Percentiles rank a stretch among this genome's conserved stretches.
phyloP scores from a whole-genome alignment of 1,139 yeast species.

The Pichia sorboxylosa region DNA sequence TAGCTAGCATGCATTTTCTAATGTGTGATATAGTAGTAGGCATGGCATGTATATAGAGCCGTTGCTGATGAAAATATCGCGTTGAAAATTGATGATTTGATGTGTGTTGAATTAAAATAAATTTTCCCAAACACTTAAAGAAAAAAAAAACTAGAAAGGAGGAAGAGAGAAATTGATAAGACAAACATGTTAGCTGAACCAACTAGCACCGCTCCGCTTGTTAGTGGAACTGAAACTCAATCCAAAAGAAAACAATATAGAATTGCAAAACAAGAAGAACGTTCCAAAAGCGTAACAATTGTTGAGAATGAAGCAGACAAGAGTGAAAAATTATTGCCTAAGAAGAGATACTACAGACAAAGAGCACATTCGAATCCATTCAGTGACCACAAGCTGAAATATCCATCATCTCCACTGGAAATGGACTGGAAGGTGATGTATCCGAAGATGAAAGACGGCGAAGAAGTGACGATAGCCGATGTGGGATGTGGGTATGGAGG shows the following conservation, averaged over 20 bases:
- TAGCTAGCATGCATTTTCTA: too few species aligned
- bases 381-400: slow-evolving; percentile 85
- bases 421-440: slow-evolving; percentile 83
- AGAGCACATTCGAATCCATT: slow-evolving; percentile 97
- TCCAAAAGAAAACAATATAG: slow-evolving; percentile 23
- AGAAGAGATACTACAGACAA: slow-evolving; percentile 86
- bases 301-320: slow-evolving; percentile 9
- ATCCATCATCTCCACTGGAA: slow-evolving; percentile 65
- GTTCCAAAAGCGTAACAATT: slow-evolving; percentile 22
- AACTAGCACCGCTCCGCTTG: neutral
- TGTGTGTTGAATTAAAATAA: too few species aligned
- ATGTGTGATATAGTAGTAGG: too few species aligned
- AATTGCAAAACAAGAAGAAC: slow-evolving; percentile 21
- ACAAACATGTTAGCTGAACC: slow-evolving; percentile 1
- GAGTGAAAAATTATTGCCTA: slow-evolving; percentile 33
- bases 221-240: slow-evolving; percentile 1
- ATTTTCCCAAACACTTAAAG: too few species aligned
- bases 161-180: neutral
- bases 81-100: too few species aligned
- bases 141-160: too few species aligned
- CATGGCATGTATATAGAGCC: too few species aligned
- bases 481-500: slow-evolving; percentile 99
- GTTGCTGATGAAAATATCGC: too few species aligned
- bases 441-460: slow-evolving; percentile 37
- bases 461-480: slow-evolving; percentile 77